Evolutionary conservation across 331 rosid species (phyloP).

Genomic region (Saraca asoca): DNA sequence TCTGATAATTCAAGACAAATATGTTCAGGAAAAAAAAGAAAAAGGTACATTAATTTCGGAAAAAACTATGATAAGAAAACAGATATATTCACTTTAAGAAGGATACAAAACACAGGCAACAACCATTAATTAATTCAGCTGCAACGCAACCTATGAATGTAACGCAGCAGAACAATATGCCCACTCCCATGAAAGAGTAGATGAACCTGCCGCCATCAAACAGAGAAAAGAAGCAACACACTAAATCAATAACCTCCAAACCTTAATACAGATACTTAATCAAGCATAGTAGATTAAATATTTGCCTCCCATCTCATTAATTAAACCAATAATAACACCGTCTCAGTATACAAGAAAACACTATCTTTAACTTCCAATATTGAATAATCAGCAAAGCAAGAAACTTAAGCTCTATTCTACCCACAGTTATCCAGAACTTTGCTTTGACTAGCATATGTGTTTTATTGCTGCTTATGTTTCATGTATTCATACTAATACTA

Average conservation of each 20-base stretch:
- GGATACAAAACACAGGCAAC: slow-evolving; percentile 99
- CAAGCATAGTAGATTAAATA: slow-evolving; percentile 13
- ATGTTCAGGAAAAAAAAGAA: slow-evolving; percentile 5
- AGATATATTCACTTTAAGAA: not conserved
- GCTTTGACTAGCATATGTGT: no score
- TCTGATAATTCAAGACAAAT: slow-evolving; percentile 24
- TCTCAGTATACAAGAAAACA: not conserved
- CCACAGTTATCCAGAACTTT: no score
- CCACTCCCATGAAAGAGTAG: slow-evolving; percentile 83
- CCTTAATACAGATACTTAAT: slow-evolving; percentile 14
- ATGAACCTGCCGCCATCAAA: slow-evolving; percentile 69
- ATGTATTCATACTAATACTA: no score
- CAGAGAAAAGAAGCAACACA: not conserved
- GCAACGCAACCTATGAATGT: slow-evolving; percentile 86
- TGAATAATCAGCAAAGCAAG: slow-evolving; percentile 16
- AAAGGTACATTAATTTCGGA: not conserved
- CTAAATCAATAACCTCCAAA: slow-evolving; percentile 23
- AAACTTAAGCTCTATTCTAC: no score
- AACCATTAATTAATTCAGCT: slow-evolving; percentile 78
- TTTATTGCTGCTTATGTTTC: no score
- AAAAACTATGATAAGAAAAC: slow-evolving; percentile 20
- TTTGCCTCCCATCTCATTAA: no score
- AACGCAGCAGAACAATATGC: slow-evolving; percentile 64
- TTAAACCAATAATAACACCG: not conserved
- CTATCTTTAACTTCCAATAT: slow-evolving; percentile 5